Percentiles rank a stretch among this genome's conserved stretches.
These are phyloP conservation scores for Orychophragmus violaceus DNA, from an alignment of 345 rosid species.

Conservation along the genomic window DNA sequence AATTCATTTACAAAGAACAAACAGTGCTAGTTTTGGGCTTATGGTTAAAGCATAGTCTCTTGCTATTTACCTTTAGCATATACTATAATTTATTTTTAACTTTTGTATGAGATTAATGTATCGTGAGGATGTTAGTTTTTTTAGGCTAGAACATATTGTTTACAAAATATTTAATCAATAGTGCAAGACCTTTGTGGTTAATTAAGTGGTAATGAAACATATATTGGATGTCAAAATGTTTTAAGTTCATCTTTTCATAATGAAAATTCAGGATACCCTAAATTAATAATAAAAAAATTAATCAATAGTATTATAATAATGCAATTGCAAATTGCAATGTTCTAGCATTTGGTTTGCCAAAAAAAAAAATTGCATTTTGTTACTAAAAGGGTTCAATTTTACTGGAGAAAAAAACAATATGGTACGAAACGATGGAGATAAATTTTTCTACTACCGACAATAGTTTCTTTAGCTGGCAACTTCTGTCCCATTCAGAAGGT, in stretches of 20 bases:
- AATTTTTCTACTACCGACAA: slow-evolving; percentile 10
- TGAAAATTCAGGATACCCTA: too few species aligned
- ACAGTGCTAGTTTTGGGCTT: too few species aligned
- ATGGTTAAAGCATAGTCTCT: background rate
- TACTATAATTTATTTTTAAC: too few species aligned
- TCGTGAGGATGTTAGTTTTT: background rate
- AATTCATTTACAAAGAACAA: background rate
- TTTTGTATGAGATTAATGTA: background rate
- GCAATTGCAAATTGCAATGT: background rate
- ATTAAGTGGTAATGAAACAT: too few species aligned
- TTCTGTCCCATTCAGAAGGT: slow-evolving; percentile 21
- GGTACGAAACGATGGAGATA: slow-evolving; percentile 7
- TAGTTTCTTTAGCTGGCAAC: slow-evolving; percentile 14
- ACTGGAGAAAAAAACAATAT: background rate
- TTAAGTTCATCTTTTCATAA: too few species aligned
- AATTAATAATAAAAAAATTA: background rate
- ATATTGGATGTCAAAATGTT: too few species aligned
- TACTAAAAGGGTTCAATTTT: background rate
- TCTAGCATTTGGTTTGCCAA: background rate
- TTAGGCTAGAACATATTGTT: too few species aligned
- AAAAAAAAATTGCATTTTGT: background rate
- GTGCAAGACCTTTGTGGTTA: too few species aligned
- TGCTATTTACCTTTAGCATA: background rate
- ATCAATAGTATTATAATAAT: background rate
- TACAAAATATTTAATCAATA: too few species aligned